phyloP scores from a whole-genome alignment of 2,329 filamentous ascomycete genomes.

The Apiospora pterosperma region DNA sequence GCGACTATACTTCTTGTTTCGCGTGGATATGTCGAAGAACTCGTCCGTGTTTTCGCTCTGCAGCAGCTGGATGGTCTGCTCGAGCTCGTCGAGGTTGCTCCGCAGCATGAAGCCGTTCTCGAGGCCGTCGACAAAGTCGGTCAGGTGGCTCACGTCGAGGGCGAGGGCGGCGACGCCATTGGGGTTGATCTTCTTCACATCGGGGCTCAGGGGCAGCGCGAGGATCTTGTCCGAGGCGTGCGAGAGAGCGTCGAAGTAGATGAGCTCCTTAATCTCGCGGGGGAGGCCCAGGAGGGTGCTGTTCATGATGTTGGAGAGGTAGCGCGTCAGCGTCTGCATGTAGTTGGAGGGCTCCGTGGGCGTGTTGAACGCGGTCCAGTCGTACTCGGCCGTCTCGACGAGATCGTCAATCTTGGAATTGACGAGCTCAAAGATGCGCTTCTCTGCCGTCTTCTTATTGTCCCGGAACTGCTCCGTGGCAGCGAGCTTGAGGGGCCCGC shows the following conservation, averaged over 20 bases:
- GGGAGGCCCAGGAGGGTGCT: slow-evolving; percentile 91
- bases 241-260: slow-evolving; percentile 93
- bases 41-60: slow-evolving; percentile 89
- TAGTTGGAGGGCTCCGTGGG: slow-evolving; percentile 81
- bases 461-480: slow-evolving; percentile 84
- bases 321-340: slow-evolving; percentile 91
- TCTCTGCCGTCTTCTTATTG: slow-evolving; percentile 94
- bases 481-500: slow-evolving; percentile 72
- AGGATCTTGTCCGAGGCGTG: slow-evolving; percentile 87
- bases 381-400: slow-evolving; percentile 94
- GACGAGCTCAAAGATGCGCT: slow-evolving; percentile 96
- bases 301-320: slow-evolving; percentile 94
- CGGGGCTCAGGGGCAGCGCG: slow-evolving; percentile 70
- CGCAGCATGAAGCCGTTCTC: slow-evolving; percentile 81
- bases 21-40: slow-evolving; percentile 86
- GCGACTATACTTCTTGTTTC: slow-evolving; percentile 90
- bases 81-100: slow-evolving; percentile 86
- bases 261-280: slow-evolving; percentile 92
- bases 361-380: slow-evolving; percentile 64
- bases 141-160: slow-evolving; percentile 79
- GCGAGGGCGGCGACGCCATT: slow-evolving; percentile 79
- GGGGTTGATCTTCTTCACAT: slow-evolving; percentile 83
- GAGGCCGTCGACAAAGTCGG: slow-evolving; percentile 81
- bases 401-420: slow-evolving; percentile 99
- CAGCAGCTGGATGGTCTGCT: slow-evolving; percentile 89